phyloP scores from a whole-genome alignment of 2,329 filamentous ascomycete genomes.

The Chaetomiaceae sp. region DNA sequence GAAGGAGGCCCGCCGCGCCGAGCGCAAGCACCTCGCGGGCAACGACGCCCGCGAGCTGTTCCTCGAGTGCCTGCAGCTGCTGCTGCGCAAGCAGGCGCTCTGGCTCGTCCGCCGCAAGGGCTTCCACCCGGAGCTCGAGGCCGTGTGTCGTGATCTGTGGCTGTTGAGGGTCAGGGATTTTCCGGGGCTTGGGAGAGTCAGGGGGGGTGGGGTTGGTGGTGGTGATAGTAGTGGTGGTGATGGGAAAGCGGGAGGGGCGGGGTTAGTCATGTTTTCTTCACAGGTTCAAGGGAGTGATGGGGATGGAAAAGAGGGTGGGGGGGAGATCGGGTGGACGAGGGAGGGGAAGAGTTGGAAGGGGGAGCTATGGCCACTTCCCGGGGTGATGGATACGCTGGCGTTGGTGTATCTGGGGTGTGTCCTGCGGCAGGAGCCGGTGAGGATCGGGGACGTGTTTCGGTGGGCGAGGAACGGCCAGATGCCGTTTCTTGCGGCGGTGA shows the following conservation, averaged over 20 bases:
- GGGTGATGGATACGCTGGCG: slow-evolving; percentile 67
- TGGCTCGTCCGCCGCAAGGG: slow-evolving; percentile 65
- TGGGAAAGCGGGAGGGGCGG: slow-evolving; percentile 30
- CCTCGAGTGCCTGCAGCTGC: slow-evolving; percentile 76
- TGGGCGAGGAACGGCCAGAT: slow-evolving; percentile 67
- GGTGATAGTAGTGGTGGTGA: slow-evolving; percentile 41
- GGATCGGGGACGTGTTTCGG: slow-evolving; percentile 63
- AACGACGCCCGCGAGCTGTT: slow-evolving; percentile 70
- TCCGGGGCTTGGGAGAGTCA: slow-evolving; percentile 45
- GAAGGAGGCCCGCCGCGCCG: slow-evolving; percentile 51
- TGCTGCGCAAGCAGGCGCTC: slow-evolving; percentile 74
- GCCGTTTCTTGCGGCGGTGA: slow-evolving; percentile 64
- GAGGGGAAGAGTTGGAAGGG: slow-evolving; percentile 41
- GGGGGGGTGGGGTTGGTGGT: slow-evolving; percentile 32
- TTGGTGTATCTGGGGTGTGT: slow-evolving; percentile 76
- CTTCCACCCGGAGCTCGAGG: slow-evolving; percentile 70
- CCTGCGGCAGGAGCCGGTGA: slow-evolving; percentile 70
- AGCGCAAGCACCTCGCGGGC: slow-evolving; percentile 56
- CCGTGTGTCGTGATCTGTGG: slow-evolving; percentile 80
- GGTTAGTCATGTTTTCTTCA: slow-evolving; percentile 53
- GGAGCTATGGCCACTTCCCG: slow-evolving; percentile 54
- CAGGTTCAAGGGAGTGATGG: slow-evolving; percentile 50
- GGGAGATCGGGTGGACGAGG: slow-evolving; percentile 8
- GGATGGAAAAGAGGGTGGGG: slow-evolving; percentile 27
- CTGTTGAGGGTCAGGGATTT: slow-evolving; percentile 58